Base-by-base conservation (phyloP, 352 stramenopile genomes). In the Aphanomyces cochlioides region DNA sequence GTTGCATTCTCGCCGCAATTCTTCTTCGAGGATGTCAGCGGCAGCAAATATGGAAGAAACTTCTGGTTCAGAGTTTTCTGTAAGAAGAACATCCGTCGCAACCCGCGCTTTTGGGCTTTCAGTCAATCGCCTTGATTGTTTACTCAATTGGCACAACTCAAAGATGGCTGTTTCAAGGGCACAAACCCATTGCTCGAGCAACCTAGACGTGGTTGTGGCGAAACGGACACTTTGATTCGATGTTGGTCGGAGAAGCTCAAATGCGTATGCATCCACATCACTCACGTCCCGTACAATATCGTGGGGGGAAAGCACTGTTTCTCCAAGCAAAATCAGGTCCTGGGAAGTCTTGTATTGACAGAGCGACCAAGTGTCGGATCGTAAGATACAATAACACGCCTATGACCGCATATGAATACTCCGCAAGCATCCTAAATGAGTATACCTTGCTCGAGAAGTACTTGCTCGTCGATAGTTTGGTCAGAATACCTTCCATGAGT, bases 321-420 rank as follows among this genome's bases (percentile, higher is more conserved):
- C 74, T 2, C 75, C 69, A 34, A 92, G 61, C 7, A 84, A 36
- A 10, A 57, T 58, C 2, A 73, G 64, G 0, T 79, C 79, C 3
- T 40, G 12, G 0, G 66, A 73, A 21, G 65, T 45, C n/a, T 73
- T 73, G 56, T 84, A 90, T 75, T 92, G 81, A 15, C 75, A 68
- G 34, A 92, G 61, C 39, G 72, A 67, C 77, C 59, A 90, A 77
- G 8, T 70, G 68, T 54, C 50, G 54, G 53, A 57, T 13, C 47
- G 80, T 63, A 92, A 65, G 38, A 88, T 75, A 60, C 88, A 90
- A 59, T 88, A 90, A 6, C 54, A 78, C 5, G 77, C 75, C 65
- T 76, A 47, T 1, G 43, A 37, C 7, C n/a, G 43, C 19, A 47
- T 8, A 48, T 45, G 13, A 53, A 3, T 28, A 45, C 34, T 1